phyloP scores from a whole-genome alignment of 352 stramenopile genomes.

The Aphanomyces astaci region DNA sequence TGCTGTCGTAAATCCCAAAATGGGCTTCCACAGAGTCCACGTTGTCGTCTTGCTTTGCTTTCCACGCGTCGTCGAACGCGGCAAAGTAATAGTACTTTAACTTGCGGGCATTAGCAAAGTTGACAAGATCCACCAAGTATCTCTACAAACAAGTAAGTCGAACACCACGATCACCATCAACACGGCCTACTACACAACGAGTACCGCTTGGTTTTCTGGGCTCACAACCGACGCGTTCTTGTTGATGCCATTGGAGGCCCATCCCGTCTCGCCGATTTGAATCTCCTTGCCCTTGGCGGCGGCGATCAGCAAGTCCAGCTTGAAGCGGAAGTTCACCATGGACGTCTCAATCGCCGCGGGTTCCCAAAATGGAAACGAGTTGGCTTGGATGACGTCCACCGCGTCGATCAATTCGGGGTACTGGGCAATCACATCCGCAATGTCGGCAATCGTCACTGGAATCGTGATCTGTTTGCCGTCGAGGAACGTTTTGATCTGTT shows the following conservation, averaged over 20 bases:
- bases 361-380: slow-evolving; percentile 84
- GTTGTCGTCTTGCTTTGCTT: slow-evolving; percentile 44
- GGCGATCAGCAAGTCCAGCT: slow-evolving; percentile 56
- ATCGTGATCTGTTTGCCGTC: slow-evolving; percentile 44
- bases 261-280: slow-evolving; percentile 78
- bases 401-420: slow-evolving; percentile 71
- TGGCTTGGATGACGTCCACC: slow-evolving; percentile 71
- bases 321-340: slow-evolving; percentile 59
- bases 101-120: slow-evolving; percentile 45
- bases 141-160: too few species aligned
- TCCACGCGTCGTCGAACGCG: slow-evolving; percentile 76
- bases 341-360: slow-evolving; percentile 46
- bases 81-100: slow-evolving; percentile 88
- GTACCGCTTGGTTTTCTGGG: slow-evolving; percentile 44
- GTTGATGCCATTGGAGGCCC: slow-evolving; percentile 55
- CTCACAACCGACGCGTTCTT: slow-evolving; percentile 52
- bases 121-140: slow-evolving; percentile 76
- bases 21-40: slow-evolving; percentile 52
- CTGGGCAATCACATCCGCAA: slow-evolving; percentile 63
- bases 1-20: slow-evolving; percentile 68
- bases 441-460: slow-evolving; percentile 71
- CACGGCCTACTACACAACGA: not conserved
- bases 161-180: slow-evolving; percentile 5
- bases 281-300: slow-evolving; percentile 63
- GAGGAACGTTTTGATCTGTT: slow-evolving; percentile 66